phyloP scores from a whole-genome alignment of 805 yeast species.

The Saccharomycopsis sp. region DNA sequence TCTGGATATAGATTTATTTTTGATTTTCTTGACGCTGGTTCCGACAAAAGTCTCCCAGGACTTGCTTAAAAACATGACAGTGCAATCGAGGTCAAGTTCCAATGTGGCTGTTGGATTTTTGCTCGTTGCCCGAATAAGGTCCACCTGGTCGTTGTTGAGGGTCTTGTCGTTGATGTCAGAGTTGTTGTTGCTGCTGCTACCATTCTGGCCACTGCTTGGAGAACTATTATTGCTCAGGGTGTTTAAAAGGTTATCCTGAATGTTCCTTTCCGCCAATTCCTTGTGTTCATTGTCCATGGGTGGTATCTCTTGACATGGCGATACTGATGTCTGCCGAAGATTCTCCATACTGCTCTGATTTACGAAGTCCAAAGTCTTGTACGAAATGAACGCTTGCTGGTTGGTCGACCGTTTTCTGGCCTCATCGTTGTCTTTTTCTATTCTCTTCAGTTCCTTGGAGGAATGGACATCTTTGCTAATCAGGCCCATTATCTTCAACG shows the following conservation, averaged over 20 bases:
- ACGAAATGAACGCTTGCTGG: neutral
- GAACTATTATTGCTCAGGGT: slow-evolving; percentile 6
- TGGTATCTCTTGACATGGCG: slow-evolving; percentile 9
- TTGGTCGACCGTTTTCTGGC: neutral
- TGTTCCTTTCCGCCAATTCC: slow-evolving; percentile 1
- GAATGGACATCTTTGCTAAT: neutral
- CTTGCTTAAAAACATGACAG: slow-evolving; percentile 63
- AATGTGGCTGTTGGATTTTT: slow-evolving; percentile 70
- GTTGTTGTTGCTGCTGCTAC: slow-evolving; percentile 3
- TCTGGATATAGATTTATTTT: slow-evolving; percentile 49
- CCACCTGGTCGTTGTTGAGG: slow-evolving; percentile 30
- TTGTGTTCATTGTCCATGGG: neutral
- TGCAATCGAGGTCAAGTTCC: slow-evolving; percentile 77
- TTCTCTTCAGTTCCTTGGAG: neutral
- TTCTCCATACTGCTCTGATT: slow-evolving; percentile 4
- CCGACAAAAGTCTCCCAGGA: slow-evolving; percentile 80
- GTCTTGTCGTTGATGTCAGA: slow-evolving; percentile 5
- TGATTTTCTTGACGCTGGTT: slow-evolving; percentile 47
- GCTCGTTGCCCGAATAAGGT: slow-evolving; percentile 56
- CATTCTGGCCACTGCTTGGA: neutral
- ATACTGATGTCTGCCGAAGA: slow-evolving; percentile 14
- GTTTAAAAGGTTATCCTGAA: slow-evolving; percentile 3
- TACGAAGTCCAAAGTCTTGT: neutral
- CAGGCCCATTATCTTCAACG: neutral
- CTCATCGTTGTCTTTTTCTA: neutral